phyloP scores from a whole-genome alignment of 768 basidiomycete species.

The Wakefieldia striispora region DNA sequence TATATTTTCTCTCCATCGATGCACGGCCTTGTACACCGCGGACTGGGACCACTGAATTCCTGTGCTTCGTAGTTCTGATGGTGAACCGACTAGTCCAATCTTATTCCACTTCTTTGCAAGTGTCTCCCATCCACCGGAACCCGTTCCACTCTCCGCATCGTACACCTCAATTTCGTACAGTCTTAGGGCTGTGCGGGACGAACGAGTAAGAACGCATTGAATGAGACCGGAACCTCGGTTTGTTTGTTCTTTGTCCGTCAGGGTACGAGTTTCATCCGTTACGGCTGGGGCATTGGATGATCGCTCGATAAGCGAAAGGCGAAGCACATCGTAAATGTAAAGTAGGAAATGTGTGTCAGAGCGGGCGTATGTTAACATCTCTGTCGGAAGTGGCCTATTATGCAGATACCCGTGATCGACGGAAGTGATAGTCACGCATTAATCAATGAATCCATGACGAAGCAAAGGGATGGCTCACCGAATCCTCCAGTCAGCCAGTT shows the following conservation, averaged over 20 bases:
- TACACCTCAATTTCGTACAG: conserved; percentile 70
- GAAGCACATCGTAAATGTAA: conserved; percentile 88
- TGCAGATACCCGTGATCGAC: not conserved
- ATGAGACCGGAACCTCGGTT: conserved; percentile 43
- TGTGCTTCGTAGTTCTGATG: conserved; percentile 31
- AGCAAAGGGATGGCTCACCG: conserved; percentile 43
- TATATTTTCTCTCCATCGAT: conserved; percentile 78
- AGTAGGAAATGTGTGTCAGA: conserved; percentile 96
- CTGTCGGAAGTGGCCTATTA: conserved; percentile 70
- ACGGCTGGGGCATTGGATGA: conserved; percentile 32
- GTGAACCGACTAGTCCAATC: conserved; percentile 34
- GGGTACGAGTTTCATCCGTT: conserved; percentile 13
- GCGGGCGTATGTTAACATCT: conserved; percentile 91
- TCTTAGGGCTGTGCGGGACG: conserved; percentile 72
- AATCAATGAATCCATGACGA: not conserved
- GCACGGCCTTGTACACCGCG: conserved; percentile 67
- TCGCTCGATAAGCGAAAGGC: conserved; percentile 83
- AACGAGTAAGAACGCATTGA: conserved; percentile 64
- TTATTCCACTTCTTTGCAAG: conserved; percentile 86
- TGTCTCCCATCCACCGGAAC: conserved; percentile 73
- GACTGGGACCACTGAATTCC: conserved; percentile 43
- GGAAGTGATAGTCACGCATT: not conserved
- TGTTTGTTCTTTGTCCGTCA: not conserved
- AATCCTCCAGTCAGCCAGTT: conserved; percentile 97
- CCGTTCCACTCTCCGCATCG: conserved; percentile 60